Evolutionary conservation across 2,329 filamentous ascomycete genomes (phyloP).

Genomic region (Trichophyton rubrum): DNA sequence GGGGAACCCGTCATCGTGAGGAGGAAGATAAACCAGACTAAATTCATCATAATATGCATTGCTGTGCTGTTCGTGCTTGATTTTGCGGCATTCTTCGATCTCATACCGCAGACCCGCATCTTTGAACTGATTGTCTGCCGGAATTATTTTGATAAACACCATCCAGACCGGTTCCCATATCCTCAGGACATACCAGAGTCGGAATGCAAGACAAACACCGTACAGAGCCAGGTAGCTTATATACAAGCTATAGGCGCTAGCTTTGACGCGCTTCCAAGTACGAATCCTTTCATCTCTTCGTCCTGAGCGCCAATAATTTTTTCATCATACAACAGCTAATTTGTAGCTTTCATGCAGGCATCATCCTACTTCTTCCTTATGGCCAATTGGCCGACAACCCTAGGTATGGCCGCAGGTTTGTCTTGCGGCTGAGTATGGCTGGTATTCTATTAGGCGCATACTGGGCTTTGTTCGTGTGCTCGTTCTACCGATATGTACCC

Average conservation of each 20-base stretch:
- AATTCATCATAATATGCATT: slow-evolving; percentile 10
- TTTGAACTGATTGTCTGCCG: slow-evolving; percentile 39
- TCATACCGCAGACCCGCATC: slow-evolving; percentile 29
- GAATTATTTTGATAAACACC: slow-evolving; percentile 31
- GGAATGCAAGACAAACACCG: slow-evolving; percentile 38
- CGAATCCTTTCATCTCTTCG: too few species aligned
- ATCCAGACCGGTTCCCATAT: slow-evolving; percentile 32
- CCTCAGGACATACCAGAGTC: slow-evolving; percentile 35
- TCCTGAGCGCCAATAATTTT: too few species aligned
- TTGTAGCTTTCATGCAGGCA: slow-evolving; percentile 19
- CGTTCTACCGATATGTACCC: slow-evolving; percentile 31
- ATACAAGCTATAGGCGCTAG: slow-evolving; percentile 41
- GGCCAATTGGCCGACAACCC: slow-evolving; percentile 36
- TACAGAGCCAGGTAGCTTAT: slow-evolving; percentile 39
- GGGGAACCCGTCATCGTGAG: background rate
- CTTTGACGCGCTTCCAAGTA: slow-evolving; percentile 34
- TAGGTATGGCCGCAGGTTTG: slow-evolving; percentile 35
- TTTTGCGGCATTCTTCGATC: slow-evolving; percentile 9
- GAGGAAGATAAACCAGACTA: slow-evolving; percentile 6
- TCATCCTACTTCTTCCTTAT: slow-evolving; percentile 38
- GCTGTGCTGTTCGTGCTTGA: slow-evolving; percentile 8
- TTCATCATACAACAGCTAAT: background rate
- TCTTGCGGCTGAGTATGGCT: slow-evolving; percentile 32
- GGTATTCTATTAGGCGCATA: slow-evolving; percentile 29
- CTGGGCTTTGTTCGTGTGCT: slow-evolving; percentile 24